phyloP scores from a whole-genome alignment of 2,329 filamentous ascomycete genomes.

The Talaromyces sp. region DNA sequence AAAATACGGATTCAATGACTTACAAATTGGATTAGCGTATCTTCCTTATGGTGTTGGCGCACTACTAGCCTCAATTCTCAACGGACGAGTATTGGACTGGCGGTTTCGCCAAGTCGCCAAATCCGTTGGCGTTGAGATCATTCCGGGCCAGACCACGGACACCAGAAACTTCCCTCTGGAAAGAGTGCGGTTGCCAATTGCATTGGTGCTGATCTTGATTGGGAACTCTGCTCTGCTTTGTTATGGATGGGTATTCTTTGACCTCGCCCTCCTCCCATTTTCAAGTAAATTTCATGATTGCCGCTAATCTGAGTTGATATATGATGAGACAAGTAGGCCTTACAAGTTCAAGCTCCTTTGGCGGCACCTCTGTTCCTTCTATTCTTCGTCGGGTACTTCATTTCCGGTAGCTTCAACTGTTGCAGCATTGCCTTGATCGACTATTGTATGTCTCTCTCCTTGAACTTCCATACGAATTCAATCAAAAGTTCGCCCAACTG shows the following conservation, averaged over 20 bases:
- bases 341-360: conserved; percentile 20
- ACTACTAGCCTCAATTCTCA: conserved; percentile 34
- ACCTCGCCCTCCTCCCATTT: no score
- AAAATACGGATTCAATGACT: conserved; percentile 36
- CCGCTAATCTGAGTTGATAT: not conserved
- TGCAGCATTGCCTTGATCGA: not conserved
- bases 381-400: conserved; percentile 25
- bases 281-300: not conserved
- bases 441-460: not conserved
- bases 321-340: not conserved
- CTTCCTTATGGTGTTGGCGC: conserved; percentile 39
- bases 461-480: not conserved
- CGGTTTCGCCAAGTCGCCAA: conserved; percentile 37
- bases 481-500: not conserved
- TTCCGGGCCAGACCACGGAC: conserved; percentile 32
- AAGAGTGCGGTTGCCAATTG: conserved; percentile 37
- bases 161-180: conserved; percentile 41
- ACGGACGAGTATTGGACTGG: conserved; percentile 38
- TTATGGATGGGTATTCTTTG: conserved; percentile 42
- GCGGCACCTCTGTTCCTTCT: conserved; percentile 34
- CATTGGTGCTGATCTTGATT: conserved; percentile 30
- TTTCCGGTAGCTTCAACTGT: not conserved
- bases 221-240: conserved; percentile 22
- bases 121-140: conserved; percentile 26
- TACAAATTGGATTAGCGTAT: conserved; percentile 40